Conservation (phyloP, 2,329 filamentous ascomycete species). For the Talaromyces sp. region DNA sequence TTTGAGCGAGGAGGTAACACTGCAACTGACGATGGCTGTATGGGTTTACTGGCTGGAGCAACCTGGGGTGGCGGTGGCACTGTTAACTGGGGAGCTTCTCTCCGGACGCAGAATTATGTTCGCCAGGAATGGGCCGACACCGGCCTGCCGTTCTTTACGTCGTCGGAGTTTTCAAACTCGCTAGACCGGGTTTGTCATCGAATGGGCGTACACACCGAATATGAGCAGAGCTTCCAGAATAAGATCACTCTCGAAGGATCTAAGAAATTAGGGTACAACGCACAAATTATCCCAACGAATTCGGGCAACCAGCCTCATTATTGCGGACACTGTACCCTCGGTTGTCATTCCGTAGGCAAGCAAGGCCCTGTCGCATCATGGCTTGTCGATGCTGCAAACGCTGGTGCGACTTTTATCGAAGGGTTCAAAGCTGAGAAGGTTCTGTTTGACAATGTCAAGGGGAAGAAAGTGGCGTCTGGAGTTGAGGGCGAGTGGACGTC, state of each 20-base stretch:
- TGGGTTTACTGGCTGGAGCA: conserved; percentile 65
- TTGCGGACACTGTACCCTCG: conserved; percentile 65
- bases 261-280: conserved; percentile 69
- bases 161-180: conserved; percentile 70
- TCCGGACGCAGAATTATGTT: conserved; percentile 72
- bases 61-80: conserved; percentile 85
- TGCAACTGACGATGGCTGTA: conserved; percentile 56
- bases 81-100: conserved; percentile 74
- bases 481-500: conserved; percentile 74
- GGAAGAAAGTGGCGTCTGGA: conserved; percentile 62
- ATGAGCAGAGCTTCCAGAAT: conserved; percentile 74
- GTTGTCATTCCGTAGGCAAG: conserved; percentile 67
- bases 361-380: conserved; percentile 74
- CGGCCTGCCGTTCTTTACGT: conserved; percentile 71
- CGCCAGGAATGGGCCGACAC: conserved; percentile 74
- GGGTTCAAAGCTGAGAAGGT: conserved; percentile 72
- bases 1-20: conserved; percentile 67
- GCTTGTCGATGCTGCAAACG: conserved; percentile 73
- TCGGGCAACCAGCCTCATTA: conserved; percentile 70
- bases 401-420: conserved; percentile 80
- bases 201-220: conserved; percentile 71
- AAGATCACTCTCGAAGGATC: conserved; percentile 71
- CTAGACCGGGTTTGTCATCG: conserved; percentile 74
- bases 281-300: conserved; percentile 73
- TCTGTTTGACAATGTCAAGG: conserved; percentile 59